phyloP scores from a whole-genome alignment of 2,329 filamentous ascomycete genomes.

The Hypoxylon sp. region DNA sequence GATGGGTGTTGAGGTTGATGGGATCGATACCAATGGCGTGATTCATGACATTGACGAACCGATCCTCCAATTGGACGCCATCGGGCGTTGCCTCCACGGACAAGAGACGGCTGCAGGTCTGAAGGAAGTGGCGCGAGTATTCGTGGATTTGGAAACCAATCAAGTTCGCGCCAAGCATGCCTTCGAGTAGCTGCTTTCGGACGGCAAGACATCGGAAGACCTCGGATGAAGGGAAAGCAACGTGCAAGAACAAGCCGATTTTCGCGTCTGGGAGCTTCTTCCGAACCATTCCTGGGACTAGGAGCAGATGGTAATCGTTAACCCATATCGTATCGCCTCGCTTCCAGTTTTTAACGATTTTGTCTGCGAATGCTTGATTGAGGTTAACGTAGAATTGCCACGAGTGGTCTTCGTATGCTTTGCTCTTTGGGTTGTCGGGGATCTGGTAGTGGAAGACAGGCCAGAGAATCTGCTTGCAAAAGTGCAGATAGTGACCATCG shows the following conservation, averaged over 20 bases:
- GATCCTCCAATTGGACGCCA: constrained; percentile 88
- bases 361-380: constrained; percentile 92
- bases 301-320: constrained; percentile 91
- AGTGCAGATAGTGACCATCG: constrained; percentile 93
- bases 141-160: constrained; percentile 94
- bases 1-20: constrained; percentile 73
- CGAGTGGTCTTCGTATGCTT: constrained; percentile 96
- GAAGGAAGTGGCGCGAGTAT: constrained; percentile 92
- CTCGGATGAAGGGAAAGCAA: constrained; percentile 94
- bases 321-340: constrained; percentile 92
- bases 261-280: constrained; percentile 91
- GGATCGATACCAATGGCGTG: constrained; percentile 93
- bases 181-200: constrained; percentile 85
- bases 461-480: constrained; percentile 98
- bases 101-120: constrained; percentile 91
- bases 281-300: constrained; percentile 89
- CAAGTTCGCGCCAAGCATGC: constrained; percentile 91
- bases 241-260: constrained; percentile 95
- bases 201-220: constrained; percentile 92
- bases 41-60: constrained; percentile 88
- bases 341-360: constrained; percentile 91
- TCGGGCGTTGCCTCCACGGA: constrained; percentile 89
- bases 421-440: constrained; percentile 97
- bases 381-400: constrained; percentile 94
- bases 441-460: constrained; percentile 98